Base-by-base conservation (phyloP, 805 yeast species). In the Kuraishia ogatae region DNA sequence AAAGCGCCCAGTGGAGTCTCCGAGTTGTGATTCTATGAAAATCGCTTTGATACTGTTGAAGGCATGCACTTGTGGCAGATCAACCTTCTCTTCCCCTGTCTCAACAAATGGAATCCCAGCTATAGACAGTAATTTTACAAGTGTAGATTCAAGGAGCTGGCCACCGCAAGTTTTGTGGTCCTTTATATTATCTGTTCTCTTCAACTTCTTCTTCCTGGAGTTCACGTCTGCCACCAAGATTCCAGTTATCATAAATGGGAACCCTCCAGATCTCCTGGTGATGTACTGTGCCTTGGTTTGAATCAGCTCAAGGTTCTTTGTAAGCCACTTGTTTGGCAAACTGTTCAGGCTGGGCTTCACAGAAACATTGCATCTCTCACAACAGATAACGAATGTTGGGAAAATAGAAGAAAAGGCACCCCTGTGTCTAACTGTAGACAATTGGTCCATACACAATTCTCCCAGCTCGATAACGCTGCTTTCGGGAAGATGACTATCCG, bases 31-130 rank as follows among this genome's bases (percentile, higher is more conserved):
- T 56, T 92, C 97, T 22, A 78, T 79, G 60, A 91, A 84, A 1
- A 93, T 74, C 1, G 85, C 85, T 59, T 81, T 83, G 55, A 94
- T 80, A 65, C 96, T 86, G 64, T 93, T 93, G 64, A 89, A 83
- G 0, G 97, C 97, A 70, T 93, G 96, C 0, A 93, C 97, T 64
- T 92, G 97, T 0, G 98, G 94, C 17, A 91, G 74, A 63, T 89
- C 96, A 58, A 82, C 76, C 55, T 79, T 84, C 29, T 75, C 77
- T 52, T 71, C 71, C 13, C 75, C 80, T 46, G 74, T 68, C 28
- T 72, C 73, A 15, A 66, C 68, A 2, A 79, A 73, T 0, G 86
- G 83, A 6, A 65, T 55, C 7, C 70, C 60, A 0, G 96, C 91
- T 35, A 91, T 79, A 15, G 64, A 65, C 15, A 82, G 58, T 11